Conservation (phyloP, 192 early-diverging fungal genomes). For the Chytriomyces sp. region DNA sequence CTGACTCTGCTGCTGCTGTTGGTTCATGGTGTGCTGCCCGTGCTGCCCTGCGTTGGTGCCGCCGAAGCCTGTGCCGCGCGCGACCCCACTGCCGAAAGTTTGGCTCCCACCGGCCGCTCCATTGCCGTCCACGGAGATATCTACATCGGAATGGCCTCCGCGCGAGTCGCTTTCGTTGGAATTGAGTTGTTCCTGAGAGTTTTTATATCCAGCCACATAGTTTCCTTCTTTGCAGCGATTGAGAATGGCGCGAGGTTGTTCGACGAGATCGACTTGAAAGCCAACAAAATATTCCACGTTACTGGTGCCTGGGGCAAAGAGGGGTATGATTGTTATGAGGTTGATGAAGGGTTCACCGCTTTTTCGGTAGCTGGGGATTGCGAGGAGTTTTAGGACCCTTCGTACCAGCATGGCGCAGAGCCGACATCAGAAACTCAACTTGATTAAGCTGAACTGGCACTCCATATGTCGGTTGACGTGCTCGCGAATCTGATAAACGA, state of each 20-base stretch:
- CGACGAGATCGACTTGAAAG: conserved; percentile 64
- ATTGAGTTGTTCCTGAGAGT: conserved; percentile 1
- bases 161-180: conserved; percentile 5
- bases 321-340: conserved; percentile 65
- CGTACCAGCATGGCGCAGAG: not conserved
- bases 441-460: conserved; percentile 67
- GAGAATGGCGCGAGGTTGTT: conserved; percentile 69
- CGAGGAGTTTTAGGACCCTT: not conserved
- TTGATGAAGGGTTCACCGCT: conserved; percentile 74
- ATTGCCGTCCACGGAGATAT: not conserved
- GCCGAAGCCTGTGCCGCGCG: not conserved
- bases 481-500: conserved; percentile 58
- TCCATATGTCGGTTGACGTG: conserved; percentile 56
- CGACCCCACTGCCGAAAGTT: not conserved
- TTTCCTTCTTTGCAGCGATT: conserved; percentile 58
- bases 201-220: conserved; percentile 37
- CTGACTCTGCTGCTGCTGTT: not conserved
- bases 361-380: conserved; percentile 52
- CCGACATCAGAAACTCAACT: conserved; percentile 24
- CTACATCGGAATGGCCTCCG: too few species aligned
- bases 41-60: not conserved
- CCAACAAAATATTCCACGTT: conserved; percentile 69
- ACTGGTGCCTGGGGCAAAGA: conserved; percentile 45
- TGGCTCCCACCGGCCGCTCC: not conserved
- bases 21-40: not conserved